Percentiles rank a stretch among this genome's conserved stretches.
These are phyloP conservation scores for Tieghemostelium lacteum DNA, from an alignment of 78 protist genomes.

Conservation along the genomic window DNA sequence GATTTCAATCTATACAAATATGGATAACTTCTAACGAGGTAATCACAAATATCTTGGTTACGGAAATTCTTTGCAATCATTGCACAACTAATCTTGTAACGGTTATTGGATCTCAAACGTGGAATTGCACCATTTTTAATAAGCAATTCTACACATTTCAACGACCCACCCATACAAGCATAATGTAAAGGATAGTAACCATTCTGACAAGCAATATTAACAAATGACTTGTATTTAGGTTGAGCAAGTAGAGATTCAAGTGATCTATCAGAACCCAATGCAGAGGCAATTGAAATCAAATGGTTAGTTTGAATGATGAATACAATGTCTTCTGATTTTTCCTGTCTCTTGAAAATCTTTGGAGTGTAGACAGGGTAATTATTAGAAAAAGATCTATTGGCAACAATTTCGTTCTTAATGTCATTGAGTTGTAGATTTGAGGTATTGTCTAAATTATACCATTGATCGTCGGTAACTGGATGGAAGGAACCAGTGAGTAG, in stretches of 20 bases:
- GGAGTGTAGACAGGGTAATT: background rate
- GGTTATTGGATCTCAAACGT: background rate
- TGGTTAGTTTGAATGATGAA: background rate
- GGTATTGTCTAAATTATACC: constrained; percentile 19
- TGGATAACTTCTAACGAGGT: background rate
- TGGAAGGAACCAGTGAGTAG: constrained; percentile 78
- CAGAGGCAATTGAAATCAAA: background rate
- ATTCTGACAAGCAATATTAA: background rate
- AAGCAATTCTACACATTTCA: background rate
- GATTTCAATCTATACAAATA: background rate
- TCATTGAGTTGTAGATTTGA: background rate
- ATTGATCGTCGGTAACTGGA: constrained; percentile 60
- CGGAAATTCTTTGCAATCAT: background rate
- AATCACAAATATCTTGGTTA: background rate
- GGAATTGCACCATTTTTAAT: constrained; percentile 17
- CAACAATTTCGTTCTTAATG: background rate
- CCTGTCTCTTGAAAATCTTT: too few relatives aligned
- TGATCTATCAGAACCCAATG: background rate
- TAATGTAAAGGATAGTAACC: constrained; percentile 30
- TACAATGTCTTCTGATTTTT: background rate
- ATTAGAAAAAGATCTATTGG: background rate
- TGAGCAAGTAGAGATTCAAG: background rate
- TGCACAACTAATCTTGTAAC: background rate
- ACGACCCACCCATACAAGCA: constrained; percentile 20
- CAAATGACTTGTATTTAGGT: background rate